Evolutionary conservation across 2,329 filamentous ascomycete genomes (phyloP).

Genomic region (Cercospora berteroae): DNA sequence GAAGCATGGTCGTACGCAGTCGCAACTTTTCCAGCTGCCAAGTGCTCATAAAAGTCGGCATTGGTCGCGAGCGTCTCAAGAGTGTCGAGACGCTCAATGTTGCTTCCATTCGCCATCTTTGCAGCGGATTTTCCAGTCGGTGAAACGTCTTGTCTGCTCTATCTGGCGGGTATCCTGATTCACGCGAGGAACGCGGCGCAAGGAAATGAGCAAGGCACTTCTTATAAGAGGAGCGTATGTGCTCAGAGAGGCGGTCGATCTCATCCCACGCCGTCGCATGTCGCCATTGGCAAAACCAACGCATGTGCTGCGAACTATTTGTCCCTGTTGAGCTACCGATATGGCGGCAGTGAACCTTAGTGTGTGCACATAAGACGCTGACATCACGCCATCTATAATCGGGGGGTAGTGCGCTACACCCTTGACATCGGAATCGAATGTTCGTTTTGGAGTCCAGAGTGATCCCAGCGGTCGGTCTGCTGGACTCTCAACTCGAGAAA

Average conservation of each 20-base stretch:
- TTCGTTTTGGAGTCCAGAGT: background rate
- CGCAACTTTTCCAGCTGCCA: slow-evolving; percentile 31
- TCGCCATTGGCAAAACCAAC: background rate
- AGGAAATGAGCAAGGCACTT: background rate
- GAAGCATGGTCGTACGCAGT: slow-evolving; percentile 20
- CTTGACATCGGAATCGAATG: background rate
- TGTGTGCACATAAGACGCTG: slow-evolving; percentile 14
- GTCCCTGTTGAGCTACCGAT: slow-evolving; percentile 3
- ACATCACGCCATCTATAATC: slow-evolving; percentile 24
- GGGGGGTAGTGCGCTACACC: slow-evolving; percentile 10
- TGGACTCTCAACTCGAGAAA: background rate
- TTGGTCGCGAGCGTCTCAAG: slow-evolving; percentile 31
- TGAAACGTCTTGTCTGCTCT: background rate
- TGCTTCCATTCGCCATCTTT: slow-evolving; percentile 29
- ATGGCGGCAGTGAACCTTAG: slow-evolving; percentile 16
- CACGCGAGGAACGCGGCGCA: background rate
- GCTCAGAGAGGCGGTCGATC: background rate
- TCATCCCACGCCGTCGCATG: background rate
- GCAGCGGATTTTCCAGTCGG: background rate
- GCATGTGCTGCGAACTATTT: slow-evolving; percentile 3
- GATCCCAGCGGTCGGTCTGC: background rate
- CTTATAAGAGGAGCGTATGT: background rate
- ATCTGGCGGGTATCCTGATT: background rate
- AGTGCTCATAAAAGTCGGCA: slow-evolving; percentile 31
- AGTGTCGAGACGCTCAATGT: slow-evolving; percentile 33